Conservation (phyloP, 768 basidiomycete species). For the Rhodotorula diobovata region DNA sequence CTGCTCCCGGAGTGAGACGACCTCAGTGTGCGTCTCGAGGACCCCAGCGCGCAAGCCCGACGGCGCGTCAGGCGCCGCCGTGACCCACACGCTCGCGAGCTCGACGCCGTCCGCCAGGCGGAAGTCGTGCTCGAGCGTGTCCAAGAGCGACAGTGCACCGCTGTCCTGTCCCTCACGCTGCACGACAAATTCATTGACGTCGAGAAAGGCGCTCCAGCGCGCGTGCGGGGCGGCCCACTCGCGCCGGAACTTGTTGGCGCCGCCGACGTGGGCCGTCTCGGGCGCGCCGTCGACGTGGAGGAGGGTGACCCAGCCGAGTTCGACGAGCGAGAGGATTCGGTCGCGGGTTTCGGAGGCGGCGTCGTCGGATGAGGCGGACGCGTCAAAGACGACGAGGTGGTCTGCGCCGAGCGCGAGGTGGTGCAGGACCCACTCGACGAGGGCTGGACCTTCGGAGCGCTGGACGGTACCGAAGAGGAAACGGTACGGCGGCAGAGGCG, state of each 20-base stretch:
- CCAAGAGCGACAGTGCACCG: neutral
- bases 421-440: constrained; percentile 16
- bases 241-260: neutral
- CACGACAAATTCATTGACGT: constrained; percentile 13
- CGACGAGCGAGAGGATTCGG: neutral
- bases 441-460: neutral
- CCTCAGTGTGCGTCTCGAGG: too few species aligned
- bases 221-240: neutral
- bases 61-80: neutral
- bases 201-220: constrained; percentile 12
- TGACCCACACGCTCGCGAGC: neutral
- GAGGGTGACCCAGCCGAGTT: constrained; percentile 9
- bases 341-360: neutral
- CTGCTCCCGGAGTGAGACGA: too few species aligned
- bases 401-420: constrained; percentile 9
- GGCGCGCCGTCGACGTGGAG: neutral
- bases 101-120: constrained; percentile 3
- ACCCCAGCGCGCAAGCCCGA: too few species aligned
- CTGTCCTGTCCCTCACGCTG: neutral
- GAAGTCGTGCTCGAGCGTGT: neutral
- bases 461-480: constrained; percentile 1
- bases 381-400: constrained; percentile 16
- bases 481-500: neutral
- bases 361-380: neutral
- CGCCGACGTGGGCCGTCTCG: neutral